Evolutionary conservation across 768 basidiomycete genomes (phyloP), one percentile per base, ranked within the genome.

Genomic region (Tylopilus rubrobrunneus): DNA sequence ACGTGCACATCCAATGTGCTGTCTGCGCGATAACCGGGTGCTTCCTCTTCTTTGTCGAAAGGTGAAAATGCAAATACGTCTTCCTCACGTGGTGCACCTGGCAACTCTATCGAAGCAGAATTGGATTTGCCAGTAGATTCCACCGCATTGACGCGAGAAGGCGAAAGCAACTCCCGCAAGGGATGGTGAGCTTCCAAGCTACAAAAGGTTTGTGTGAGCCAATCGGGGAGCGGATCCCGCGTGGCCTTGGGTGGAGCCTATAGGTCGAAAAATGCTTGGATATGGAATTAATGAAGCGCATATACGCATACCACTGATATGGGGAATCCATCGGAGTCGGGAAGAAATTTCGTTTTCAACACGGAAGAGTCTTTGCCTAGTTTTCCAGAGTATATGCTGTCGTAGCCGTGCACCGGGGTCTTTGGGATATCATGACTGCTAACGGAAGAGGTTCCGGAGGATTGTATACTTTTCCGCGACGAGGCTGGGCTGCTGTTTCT

Each of bases 191-290:
- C 36, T 56, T 66, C 64, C 36, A 86, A 71, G 23, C 72, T 72
- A 44, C 71, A 72, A 48, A 87, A 77, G 5, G 83, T 82, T 37
- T 71, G 63, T 25, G 73, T 71, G 14, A 86, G 75, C 86, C 86
- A 87, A 25, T 64, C 60, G 4, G 85, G 85, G 23, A 86, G 68
- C 5, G 71, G 58, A 36, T 40, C 69, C 49, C 49, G 68, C 19
- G 52, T 40, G 52, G 54, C 53, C 53, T 62, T 64, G 31, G 49
- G 49, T n/a, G 65, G 60, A 29, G 54, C 54, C 60, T 62, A 48
- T 28, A 55, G 19, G 45, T 59, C 48, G 41, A 46, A 45, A 58
- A 57, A 36, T 29, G 55, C 40, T 8, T 29, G 31, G n/a, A n/a
- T n/a, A n/a, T n/a, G 25, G 36, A 37, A 54, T 53, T 42, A 57